A percentile compares a stretch with the other conserved stretches of the same genome.
Conservation (phyloP, 176 grass and related monocot species). For the Saccharum officinarum region DNA sequence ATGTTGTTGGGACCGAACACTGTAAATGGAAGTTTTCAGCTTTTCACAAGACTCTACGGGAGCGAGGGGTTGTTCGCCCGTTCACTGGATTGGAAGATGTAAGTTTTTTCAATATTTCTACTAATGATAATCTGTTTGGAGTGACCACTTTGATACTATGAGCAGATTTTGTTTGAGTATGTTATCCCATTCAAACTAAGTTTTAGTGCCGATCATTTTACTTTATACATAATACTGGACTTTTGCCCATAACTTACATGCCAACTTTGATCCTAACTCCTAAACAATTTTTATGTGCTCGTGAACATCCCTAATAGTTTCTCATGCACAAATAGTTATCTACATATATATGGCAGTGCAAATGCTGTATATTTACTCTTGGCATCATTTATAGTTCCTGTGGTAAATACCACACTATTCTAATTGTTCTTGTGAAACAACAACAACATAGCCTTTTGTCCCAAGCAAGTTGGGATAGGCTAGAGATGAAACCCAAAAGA, state of each 20-base stretch:
- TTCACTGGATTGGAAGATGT: conserved; percentile 97
- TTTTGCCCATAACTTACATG: background rate
- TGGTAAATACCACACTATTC: background rate
- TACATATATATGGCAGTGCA: background rate
- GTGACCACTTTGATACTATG: background rate
- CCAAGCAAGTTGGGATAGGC: too few species aligned
- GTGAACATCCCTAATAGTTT: background rate
- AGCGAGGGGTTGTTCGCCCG: conserved; percentile 68
- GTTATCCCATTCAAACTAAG: background rate
- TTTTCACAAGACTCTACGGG: conserved; percentile 81
- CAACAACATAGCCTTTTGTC: too few species aligned
- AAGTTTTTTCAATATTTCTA: conserved; percentile 30
- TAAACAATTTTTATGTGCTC: background rate
- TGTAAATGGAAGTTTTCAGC: conserved; percentile 92
- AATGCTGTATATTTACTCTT: background rate
- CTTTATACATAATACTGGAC: background rate
- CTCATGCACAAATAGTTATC: background rate
- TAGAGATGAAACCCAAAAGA: too few species aligned
- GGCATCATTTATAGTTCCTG: background rate
- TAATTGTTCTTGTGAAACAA: background rate
- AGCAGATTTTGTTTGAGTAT: background rate
- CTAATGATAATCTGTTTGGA: background rate
- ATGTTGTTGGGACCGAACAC: conserved; percentile 81
- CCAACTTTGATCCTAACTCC: background rate
- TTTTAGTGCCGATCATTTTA: conserved; percentile 8